Percentiles rank a stretch among this genome's conserved stretches.
phyloP scores from a whole-genome alignment of 1,139 yeast genomes.

The Kodamaea anthophila region DNA sequence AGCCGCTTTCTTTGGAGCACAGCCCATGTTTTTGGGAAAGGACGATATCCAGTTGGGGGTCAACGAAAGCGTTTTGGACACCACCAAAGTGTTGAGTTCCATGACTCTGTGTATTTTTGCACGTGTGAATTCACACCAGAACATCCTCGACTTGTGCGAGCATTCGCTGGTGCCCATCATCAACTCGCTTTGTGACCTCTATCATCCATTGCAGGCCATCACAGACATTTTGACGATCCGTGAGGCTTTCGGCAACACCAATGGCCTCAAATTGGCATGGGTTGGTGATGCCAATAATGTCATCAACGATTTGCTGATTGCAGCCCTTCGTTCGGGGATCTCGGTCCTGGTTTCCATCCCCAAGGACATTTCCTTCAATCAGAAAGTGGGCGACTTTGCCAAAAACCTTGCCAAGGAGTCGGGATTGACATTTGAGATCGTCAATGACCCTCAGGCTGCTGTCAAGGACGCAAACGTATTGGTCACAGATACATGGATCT shows the following conservation, averaged over 20 bases:
- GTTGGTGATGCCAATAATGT: constrained; percentile 96
- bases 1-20: constrained; percentile 87
- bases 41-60: constrained; percentile 96
- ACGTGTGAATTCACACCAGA: constrained; percentile 82
- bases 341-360: constrained; percentile 84
- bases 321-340: constrained; percentile 80
- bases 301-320: constrained; percentile 88
- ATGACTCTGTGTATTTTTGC: constrained; percentile 96
- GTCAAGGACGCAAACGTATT: constrained; percentile 68
- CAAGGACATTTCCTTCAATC: constrained; percentile 56
- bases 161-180: constrained; percentile 85
- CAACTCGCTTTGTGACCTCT: constrained; percentile 86
- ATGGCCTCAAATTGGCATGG: constrained; percentile 84
- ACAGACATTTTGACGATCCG: constrained; percentile 83
- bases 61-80: constrained; percentile 83
- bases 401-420: constrained; percentile 47
- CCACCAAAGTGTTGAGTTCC: constrained; percentile 82
- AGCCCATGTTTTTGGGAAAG: constrained; percentile 92
- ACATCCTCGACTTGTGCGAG: constrained; percentile 68
- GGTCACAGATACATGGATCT: constrained; percentile 97
- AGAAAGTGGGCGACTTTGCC: constrained; percentile 53
- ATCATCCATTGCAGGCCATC: constrained; percentile 93
- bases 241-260: constrained; percentile 57
- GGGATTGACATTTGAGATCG: constrained; percentile 53
- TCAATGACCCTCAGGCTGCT: constrained; percentile 70